phyloP scores from a whole-genome alignment of 2,329 filamentous ascomycete species.

The Fusarium concolor region DNA sequence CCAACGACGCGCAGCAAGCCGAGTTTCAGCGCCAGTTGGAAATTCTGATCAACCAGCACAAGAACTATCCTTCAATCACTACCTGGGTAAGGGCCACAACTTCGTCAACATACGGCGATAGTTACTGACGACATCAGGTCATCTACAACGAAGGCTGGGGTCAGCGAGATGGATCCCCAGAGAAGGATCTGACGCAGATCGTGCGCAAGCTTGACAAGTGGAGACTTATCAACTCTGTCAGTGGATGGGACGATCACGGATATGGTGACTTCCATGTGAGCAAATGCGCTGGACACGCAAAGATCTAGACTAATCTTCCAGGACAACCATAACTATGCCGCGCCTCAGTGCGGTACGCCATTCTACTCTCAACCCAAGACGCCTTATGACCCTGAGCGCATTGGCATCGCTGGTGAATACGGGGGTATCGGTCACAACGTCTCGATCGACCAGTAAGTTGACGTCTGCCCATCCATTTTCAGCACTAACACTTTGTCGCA shows the following conservation, averaged over 20 bases:
- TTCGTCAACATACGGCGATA: fast-evolving
- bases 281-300: fast-evolving
- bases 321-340: slow-evolving; percentile 79
- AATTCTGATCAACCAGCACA: slow-evolving; percentile 66
- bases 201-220: slow-evolving; percentile 71
- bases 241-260: slow-evolving; percentile 76
- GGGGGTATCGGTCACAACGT: slow-evolving; percentile 76
- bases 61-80: slow-evolving; percentile 26
- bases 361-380: slow-evolving; percentile 70
- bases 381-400: slow-evolving; percentile 68
- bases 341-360: slow-evolving; percentile 76
- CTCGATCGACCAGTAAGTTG: slow-evolving; percentile 58
- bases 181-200: slow-evolving; percentile 65
- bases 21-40: slow-evolving; percentile 75
- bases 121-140: slow-evolving; percentile 3
- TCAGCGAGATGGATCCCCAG: slow-evolving; percentile 45
- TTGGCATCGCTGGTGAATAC: slow-evolving; percentile 78
- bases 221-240: slow-evolving; percentile 70
- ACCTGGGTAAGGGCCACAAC: slow-evolving; percentile 10
- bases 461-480: fast-evolving
- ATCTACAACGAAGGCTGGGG: slow-evolving; percentile 38
- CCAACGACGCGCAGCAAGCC: slow-evolving; percentile 63
- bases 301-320: not conserved
- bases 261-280: slow-evolving; percentile 67
- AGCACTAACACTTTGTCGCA: slow-evolving; percentile 44